Base-by-base conservation (phyloP, 306 rosid species). In the Castanea crenata region DNA sequence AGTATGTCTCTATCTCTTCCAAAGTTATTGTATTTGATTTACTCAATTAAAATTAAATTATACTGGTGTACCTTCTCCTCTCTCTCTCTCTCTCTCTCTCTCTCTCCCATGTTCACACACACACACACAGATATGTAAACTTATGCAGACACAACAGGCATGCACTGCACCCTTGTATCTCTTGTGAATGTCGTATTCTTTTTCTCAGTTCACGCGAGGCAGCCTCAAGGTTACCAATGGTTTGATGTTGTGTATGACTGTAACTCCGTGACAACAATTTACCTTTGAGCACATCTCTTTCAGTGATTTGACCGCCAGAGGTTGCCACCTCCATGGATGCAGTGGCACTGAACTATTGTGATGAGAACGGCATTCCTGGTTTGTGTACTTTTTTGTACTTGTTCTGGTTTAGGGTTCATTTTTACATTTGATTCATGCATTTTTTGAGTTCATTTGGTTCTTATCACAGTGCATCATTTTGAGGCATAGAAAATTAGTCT, bases 311-410 rank as follows among this genome's bases (percentile, higher is more conserved):
- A 85, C 84, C 1, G 81, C 91, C 55, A 86, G 89, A 80, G 86
- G 94, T 20, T 20, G 74, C 58, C 74, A 74, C 90, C 74, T 38
- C 90, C 46, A 86, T 88, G 87, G 91, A 90, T 75, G 16, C 80
- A 85, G 31, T 85, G 56, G 91, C 94, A 21, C 79, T 90, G 61
- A 86, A 86, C 58, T 86, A 78, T 68, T 90, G 94, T 21, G 91
- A 90, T 77, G 94, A 88, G 77, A 86, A 90, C 83, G 78, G 79
- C 49, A 81, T 88, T 86, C 91, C 94, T n/a, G 94, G 94, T 90
- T 84, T 80, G 91, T 86, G 55, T 79, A 55, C 74, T 32, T 65
- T 7, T 10, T 52, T 74, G 54, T 58, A 20, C 32, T 74, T 38
- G 57, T 23, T 74, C 13, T 68, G 74, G 38, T 71, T 44, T 14